A percentile compares a stretch with the other conserved stretches of the same genome.
Conservation (phyloP, 768 basidiomycete genomes). For the Kwoniella sp. region DNA sequence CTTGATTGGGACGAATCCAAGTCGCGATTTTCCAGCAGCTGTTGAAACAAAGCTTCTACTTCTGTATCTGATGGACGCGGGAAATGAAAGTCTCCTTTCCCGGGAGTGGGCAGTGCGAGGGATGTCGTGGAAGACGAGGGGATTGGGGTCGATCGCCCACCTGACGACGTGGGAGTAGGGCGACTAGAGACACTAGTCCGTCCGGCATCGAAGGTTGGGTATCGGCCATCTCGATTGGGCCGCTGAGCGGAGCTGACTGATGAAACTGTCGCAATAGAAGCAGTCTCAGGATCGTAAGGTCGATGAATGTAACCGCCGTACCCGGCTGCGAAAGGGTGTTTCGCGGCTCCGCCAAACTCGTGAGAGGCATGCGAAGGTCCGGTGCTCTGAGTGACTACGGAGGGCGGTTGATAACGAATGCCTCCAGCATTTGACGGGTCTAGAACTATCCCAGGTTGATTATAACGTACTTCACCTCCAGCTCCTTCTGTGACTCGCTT, state of each 20-base stretch:
- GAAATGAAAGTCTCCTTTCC: slow-evolving; percentile 65
- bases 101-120: slow-evolving; percentile 10
- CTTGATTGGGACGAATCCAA: slow-evolving; percentile 55
- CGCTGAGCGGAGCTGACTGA: slow-evolving; percentile 24
- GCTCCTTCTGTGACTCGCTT: slow-evolving; percentile 17
- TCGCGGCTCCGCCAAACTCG: slow-evolving; percentile 25
- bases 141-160: slow-evolving; percentile 17
- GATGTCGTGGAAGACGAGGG: slow-evolving; percentile 19
- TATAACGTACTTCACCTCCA: slow-evolving; percentile 13
- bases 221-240: slow-evolving; percentile 25
- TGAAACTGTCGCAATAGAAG: slow-evolving; percentile 27
- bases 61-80: slow-evolving; percentile 77
- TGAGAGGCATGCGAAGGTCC: slow-evolving; percentile 18
- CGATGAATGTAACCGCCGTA: slow-evolving; percentile 10
- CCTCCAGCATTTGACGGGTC: slow-evolving; percentile 14
- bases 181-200: slow-evolving; percentile 18
- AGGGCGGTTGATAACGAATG: slow-evolving; percentile 29
- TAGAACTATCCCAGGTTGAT: slow-evolving; percentile 19
- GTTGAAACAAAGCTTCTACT: slow-evolving; percentile 78
- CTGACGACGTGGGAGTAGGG: slow-evolving; percentile 4
- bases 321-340: slow-evolving; percentile 22
- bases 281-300: slow-evolving; percentile 26
- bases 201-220: slow-evolving; percentile 19
- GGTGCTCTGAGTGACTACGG: slow-evolving; percentile 14
- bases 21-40: slow-evolving; percentile 71